A percentile compares a stretch with the other conserved stretches of the same genome.
These are phyloP conservation scores for Ostreobium quekettii DNA, from an alignment of 139 green algal species.

Conservation along the genomic window DNA sequence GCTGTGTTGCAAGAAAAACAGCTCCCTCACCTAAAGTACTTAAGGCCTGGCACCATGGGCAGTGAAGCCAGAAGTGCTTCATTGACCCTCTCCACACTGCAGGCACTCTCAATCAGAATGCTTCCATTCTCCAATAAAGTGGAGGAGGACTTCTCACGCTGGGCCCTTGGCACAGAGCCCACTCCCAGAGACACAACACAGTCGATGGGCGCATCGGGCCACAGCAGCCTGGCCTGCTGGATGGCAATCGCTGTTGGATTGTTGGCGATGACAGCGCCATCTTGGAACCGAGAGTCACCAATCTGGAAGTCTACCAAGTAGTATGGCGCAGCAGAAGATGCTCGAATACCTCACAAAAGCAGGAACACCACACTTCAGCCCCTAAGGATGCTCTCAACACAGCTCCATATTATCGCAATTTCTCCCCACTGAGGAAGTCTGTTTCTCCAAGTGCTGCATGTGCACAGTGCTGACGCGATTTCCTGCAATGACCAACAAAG, in stretches of 20 bases:
- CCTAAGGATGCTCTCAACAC: no score
- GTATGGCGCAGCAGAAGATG: slow-evolving; percentile 71
- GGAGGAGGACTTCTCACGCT: slow-evolving; percentile 31
- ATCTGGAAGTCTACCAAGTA: slow-evolving; percentile 78
- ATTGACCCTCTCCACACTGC: slow-evolving; percentile 50
- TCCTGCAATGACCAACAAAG: neutral
- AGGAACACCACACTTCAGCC: neutral
- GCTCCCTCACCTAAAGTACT: slow-evolving; percentile 57
- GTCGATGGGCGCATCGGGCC: slow-evolving; percentile 69
- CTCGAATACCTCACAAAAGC: slow-evolving; percentile 44
- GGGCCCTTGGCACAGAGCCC: slow-evolving; percentile 39
- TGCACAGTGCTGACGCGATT: neutral
- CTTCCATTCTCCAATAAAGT: slow-evolving; percentile 39
- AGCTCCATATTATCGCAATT: no score
- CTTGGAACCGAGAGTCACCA: slow-evolving; percentile 75
- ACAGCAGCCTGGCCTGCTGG: slow-evolving; percentile 71
- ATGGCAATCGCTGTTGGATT: slow-evolving; percentile 83
- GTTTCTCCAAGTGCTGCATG: no score
- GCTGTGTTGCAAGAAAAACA: neutral
- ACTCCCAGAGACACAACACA: slow-evolving; percentile 75
- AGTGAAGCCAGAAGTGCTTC: slow-evolving; percentile 53
- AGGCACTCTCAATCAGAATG: slow-evolving; percentile 51
- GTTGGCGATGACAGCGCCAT: slow-evolving; percentile 86
- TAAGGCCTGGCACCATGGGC: slow-evolving; percentile 53
- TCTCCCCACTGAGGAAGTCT: neutral